A percentile compares a stretch with the other conserved stretches of the same genome.
These are phyloP conservation scores for Penicillium coffeae DNA, from an alignment of 495 filamentous ascomycete genomes.

Conservation along the genomic window DNA sequence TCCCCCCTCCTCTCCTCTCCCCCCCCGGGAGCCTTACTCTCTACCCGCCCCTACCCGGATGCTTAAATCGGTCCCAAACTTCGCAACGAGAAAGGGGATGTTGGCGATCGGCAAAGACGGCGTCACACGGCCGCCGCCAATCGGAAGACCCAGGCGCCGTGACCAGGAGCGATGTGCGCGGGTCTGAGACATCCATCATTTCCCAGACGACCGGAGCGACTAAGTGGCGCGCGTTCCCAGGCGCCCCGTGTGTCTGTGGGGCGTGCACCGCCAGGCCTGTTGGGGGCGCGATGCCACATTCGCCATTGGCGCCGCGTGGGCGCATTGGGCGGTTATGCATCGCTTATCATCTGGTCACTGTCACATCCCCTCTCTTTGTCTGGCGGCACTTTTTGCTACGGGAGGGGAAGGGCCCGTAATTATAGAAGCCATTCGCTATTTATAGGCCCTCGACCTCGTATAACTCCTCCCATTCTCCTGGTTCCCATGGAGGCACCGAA, in stretches of 20 bases:
- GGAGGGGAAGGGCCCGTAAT: too few relatives aligned
- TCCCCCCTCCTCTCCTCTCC: background rate
- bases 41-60: too few relatives aligned
- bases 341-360: slow-evolving; percentile 17
- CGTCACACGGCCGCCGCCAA: slow-evolving; percentile 24
- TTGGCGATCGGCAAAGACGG: slow-evolving; percentile 45
- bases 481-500: too few relatives aligned
- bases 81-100: slow-evolving; percentile 13
- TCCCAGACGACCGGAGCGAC: slow-evolving; percentile 17
- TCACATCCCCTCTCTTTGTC: too few relatives aligned
- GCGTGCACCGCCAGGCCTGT: slow-evolving; percentile 6
- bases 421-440: too few relatives aligned
- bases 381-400: too few relatives aligned
- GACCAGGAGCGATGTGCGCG: slow-evolving; percentile 18
- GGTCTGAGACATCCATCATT: slow-evolving; percentile 25
- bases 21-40: too few relatives aligned
- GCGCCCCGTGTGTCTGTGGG: slow-evolving; percentile 16
- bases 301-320: slow-evolving; percentile 22
- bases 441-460: too few relatives aligned
- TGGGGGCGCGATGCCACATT: slow-evolving; percentile 9
- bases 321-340: slow-evolving; percentile 30
- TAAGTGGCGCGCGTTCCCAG: slow-evolving; percentile 29
- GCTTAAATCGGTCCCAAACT: too few relatives aligned
- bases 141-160: slow-evolving; percentile 24
- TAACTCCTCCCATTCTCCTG: too few relatives aligned